Base-by-base conservation (phyloP, 2,329 filamentous ascomycete genomes). In the Xylariaceae sp. region DNA sequence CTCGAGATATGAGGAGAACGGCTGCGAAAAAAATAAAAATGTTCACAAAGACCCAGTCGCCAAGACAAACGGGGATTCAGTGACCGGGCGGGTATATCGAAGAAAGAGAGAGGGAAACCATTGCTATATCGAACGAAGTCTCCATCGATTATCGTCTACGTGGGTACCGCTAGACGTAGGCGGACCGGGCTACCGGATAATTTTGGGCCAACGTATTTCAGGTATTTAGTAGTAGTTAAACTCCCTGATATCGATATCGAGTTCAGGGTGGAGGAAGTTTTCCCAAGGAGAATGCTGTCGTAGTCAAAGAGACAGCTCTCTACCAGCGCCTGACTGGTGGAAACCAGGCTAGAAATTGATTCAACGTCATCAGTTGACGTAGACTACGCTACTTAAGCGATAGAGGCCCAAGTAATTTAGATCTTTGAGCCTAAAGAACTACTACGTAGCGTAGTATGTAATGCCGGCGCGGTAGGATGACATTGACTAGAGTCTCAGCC, bases 101-200 rank as follows among this genome's bases (percentile, higher is more conserved):
- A 62, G 60, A 54, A n/a, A n/a, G n/a, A n/a, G n/a, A n/a, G n/a
- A n/a, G n/a, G n/a, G n/a, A n/a, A 54, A 54, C 52, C 29, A 40
- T 49, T 48, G 43, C 50, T 61, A 59, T 53, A 54, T 57, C 42
- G 52, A 44, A 60, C 47, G 59, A 20, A 58, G 37, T 41, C 40
- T 52, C 37, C 49, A 44, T 54, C 44, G 47, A 57, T 52, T 48
- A 19, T 51, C 43, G 51, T 52, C 54, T n/a, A 20, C 51, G 50
- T 41, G 51, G 54, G 52, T 56, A 56, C 54, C 40, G 56, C 48
- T 57, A 43, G 40, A 57, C 48, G 54, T 52, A 47, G 44, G 40
- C 64, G 64, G 62, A 62, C 64, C 62, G 64, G 62, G 64, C 56
- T 65, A 56, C 64, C 64, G 62, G 63, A 62, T 60, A 65, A 60